These are phyloP conservation scores for Geosmithia flava DNA, from an alignment of 2,329 filamentous ascomycete species.

Conservation along the genomic window DNA sequence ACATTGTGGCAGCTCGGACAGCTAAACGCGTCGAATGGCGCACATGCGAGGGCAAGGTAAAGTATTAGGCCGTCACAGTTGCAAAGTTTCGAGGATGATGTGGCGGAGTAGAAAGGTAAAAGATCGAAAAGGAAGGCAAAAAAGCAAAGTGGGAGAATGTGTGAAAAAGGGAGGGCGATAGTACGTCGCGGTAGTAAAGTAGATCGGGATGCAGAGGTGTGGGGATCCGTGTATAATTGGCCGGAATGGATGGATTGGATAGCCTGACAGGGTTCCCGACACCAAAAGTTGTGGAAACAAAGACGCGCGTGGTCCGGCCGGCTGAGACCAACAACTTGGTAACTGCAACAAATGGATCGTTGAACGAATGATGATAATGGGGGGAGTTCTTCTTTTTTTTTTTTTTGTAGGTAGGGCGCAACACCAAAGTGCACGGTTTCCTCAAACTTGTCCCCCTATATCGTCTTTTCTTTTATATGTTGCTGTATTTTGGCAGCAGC, in stretches of 20 bases:
- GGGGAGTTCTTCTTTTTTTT: neutral
- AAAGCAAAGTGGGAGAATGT: neutral
- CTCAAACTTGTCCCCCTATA: neutral
- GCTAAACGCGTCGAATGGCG: constrained; percentile 1
- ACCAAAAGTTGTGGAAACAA: neutral
- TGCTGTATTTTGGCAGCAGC: neutral
- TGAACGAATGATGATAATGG: neutral
- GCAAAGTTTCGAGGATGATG: neutral
- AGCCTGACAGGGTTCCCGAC: neutral
- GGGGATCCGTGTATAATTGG: neutral
- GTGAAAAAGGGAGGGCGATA: neutral
- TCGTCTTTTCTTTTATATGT: neutral
- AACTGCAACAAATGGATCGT: neutral
- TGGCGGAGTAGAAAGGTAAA: neutral
- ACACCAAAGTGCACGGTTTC: neutral
- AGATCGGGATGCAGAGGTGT: neutral
- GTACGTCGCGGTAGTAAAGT: neutral
- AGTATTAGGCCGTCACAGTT: neutral
- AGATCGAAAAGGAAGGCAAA: neutral
- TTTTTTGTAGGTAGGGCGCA: neutral
- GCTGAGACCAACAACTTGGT: neutral
- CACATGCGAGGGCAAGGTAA: neutral
- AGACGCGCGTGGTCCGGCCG: neutral
- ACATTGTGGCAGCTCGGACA: constrained; percentile 11
- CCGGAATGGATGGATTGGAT: neutral